A percentile compares a stretch with the other conserved stretches of the same genome.
Evolutionary conservation across 306 rosid species (phyloP).

Genomic region (Trifolium pratense): DNA sequence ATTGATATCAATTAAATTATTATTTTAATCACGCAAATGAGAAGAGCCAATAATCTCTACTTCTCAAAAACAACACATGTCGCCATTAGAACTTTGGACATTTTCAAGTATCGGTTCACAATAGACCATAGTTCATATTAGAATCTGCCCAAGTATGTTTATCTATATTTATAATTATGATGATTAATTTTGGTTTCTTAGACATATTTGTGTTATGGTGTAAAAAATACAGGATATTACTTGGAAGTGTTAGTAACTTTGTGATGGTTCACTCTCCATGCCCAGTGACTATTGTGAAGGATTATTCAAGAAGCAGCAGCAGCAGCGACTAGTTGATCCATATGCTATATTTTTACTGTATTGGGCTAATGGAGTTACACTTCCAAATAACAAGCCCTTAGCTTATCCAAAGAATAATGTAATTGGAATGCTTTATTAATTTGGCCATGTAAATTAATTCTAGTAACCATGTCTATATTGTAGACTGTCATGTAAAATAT

Average conservation of each 20-base stretch:
- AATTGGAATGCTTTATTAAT: not conserved
- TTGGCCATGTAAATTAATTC: not conserved
- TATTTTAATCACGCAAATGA: too few relatives aligned
- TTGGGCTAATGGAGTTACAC: not conserved
- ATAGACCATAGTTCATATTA: too few relatives aligned
- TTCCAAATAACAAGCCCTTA: not conserved
- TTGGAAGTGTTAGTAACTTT: conserved; percentile 93
- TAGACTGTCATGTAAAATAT: not conserved
- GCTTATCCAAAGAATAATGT: conserved; percentile 26
- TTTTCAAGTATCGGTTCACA: too few relatives aligned
- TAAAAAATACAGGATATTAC: conserved; percentile 64
- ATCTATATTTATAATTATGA: conserved; percentile 1
- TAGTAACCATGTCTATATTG: not conserved
- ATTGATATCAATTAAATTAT: too few relatives aligned
- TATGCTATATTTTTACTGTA: not conserved
- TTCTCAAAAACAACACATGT: too few relatives aligned
- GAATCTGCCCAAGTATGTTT: not conserved
- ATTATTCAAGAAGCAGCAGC: conserved; percentile 41
- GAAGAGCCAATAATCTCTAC: too few relatives aligned
- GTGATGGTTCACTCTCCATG: conserved; percentile 68
- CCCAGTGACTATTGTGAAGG: conserved; percentile 85
- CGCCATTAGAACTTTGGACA: too few relatives aligned
- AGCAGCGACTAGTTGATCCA: conserved; percentile 28
- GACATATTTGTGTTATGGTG: not conserved
- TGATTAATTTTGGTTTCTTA: not conserved